Conservation (phyloP, 805 yeast species). For the Lipomyces lipofer region DNA sequence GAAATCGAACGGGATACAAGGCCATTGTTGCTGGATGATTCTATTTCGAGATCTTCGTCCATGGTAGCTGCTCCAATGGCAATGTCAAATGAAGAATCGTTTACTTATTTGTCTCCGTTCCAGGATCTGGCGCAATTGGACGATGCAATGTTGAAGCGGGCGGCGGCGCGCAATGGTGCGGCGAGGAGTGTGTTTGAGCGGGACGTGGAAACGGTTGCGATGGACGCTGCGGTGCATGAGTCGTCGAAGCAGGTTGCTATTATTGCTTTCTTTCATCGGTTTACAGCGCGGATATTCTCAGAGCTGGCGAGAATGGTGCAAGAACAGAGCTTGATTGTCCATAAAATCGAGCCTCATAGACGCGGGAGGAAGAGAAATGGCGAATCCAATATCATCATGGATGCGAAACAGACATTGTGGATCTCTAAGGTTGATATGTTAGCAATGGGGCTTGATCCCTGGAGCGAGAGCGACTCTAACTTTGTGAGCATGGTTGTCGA, state of each 20-base stretch:
- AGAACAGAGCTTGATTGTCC: slow-evolving; percentile 21
- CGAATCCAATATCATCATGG: neutral
- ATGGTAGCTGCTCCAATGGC: slow-evolving; percentile 27
- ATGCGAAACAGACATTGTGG: slow-evolving; percentile 23
- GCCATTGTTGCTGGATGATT: slow-evolving; percentile 34
- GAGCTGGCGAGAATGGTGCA: slow-evolving; percentile 21
- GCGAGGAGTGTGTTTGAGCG: slow-evolving; percentile 1
- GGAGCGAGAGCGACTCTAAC: slow-evolving; percentile 47
- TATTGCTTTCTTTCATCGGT: slow-evolving; percentile 33
- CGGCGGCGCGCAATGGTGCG: slow-evolving; percentile 5
- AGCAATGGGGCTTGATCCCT: slow-evolving; percentile 63
- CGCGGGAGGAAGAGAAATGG: slow-evolving; percentile 8
- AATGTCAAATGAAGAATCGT: slow-evolving; percentile 23
- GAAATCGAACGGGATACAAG: slow-evolving; percentile 31
- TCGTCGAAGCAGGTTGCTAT: slow-evolving; percentile 32
- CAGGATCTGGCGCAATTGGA: slow-evolving; percentile 25
- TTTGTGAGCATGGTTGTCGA: slow-evolving; percentile 48
- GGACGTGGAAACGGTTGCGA: slow-evolving; percentile 5
- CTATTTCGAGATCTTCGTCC: slow-evolving; percentile 28
- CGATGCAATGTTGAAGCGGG: slow-evolving; percentile 13
- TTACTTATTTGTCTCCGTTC: slow-evolving; percentile 28
- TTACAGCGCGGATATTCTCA: slow-evolving; percentile 31
- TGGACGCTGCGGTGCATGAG: slow-evolving; percentile 15
- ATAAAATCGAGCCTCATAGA: slow-evolving; percentile 9
- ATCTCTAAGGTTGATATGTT: slow-evolving; percentile 46